Base-by-base conservation (phyloP, 352 stramenopile genomes). In the Phytophthora cactorum region DNA sequence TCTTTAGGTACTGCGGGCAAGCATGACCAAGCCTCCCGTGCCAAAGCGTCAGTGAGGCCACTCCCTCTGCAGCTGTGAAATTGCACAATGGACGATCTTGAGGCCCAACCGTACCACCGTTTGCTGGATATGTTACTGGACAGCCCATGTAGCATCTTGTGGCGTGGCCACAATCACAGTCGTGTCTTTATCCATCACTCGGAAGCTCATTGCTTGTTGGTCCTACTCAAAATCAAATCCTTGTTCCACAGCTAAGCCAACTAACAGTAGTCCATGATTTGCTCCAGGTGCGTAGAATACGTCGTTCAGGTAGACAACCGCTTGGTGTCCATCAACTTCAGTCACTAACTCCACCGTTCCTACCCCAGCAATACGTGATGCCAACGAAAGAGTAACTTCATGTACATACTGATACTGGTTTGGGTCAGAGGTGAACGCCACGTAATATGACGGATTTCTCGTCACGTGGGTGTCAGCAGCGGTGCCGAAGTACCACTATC, bases 1-100 rank as follows among this genome's bases (percentile, higher is more conserved):
- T 63, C 44, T 63, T 56, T 0, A 53, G 12, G 29, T 62, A 62
- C 44, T 62, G 55, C 3, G 32, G 55, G 31, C 29, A 61, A 4
- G n/a, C 55, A 2, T 63, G 31, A 7, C 44, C 56, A 6, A 63
- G 22, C 1, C 55, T 17, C 32, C 50, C 44, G n/a, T 63, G 56
- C 44, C 56, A 39, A 14, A 22, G 17, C 17, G 17, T 22, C 17
- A 22, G 17, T 22, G 17, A 22, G 17, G 17, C 17, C 17, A 22
- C 17, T 14, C 34, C 34, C 9, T 39, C 34, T 39, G 34, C 34
- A 9, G 34, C 17, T 22, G 0, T 22, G 17, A 22, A 22, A 22
- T 22, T 54, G 29, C 52, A 44, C 17, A 22, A 22, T 22, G 11
- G n/a, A 36, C 50, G 52, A 36, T 36, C 31, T 36, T 36, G 44